Conservation (phyloP, 768 basidiomycete genomes). For the Podaxis pistillaris region DNA sequence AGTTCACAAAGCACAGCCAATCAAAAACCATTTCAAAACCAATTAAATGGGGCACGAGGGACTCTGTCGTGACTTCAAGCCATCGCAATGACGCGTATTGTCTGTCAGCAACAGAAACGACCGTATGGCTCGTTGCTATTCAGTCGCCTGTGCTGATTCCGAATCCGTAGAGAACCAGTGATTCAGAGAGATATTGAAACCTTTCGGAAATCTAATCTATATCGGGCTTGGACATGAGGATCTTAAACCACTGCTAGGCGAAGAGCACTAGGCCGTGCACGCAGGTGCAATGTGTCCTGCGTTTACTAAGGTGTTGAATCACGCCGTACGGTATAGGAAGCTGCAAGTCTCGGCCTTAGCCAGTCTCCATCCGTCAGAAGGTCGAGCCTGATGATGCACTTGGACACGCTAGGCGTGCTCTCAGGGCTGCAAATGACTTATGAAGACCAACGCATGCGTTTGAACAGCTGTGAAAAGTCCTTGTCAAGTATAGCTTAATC, state of each 20-base stretch:
- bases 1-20: not conserved
- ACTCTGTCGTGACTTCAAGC: not conserved
- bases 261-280: not conserved
- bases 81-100: constrained; percentile 3
- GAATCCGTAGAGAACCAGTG: not conserved
- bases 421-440: not conserved
- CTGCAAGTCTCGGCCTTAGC: not conserved
- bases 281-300: not conserved
- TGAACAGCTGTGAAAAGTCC: not conserved
- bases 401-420: not conserved
- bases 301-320: not conserved
- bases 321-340: not conserved
- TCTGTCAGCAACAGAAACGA: not conserved
- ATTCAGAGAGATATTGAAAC: not conserved
- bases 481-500: not conserved
- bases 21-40: not conserved
- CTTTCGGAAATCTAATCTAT: not conserved
- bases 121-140: not conserved
- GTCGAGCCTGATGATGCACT: not conserved
- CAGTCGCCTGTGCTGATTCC: not conserved
- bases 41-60: not conserved
- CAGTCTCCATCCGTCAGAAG: not conserved
- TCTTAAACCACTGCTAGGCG: not conserved
- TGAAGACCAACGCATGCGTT: not conserved
- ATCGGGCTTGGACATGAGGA: not conserved